Conservation (phyloP, 345 rosid genomes). For the Clarkia xantiana region DNA sequence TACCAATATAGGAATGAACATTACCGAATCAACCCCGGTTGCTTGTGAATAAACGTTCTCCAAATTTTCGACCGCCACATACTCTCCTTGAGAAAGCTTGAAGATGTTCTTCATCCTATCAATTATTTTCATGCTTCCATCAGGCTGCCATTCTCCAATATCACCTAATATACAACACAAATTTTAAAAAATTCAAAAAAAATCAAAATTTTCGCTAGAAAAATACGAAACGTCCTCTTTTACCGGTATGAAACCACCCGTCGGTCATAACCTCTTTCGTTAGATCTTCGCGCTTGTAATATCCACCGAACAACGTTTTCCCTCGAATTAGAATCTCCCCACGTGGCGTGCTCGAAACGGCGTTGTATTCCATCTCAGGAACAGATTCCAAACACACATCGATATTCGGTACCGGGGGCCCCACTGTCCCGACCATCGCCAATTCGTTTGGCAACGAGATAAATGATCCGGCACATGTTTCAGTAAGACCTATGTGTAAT, state of each 20-base stretch:
- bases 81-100: conserved; percentile 95
- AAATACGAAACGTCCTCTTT: no score
- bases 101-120: conserved; percentile 91
- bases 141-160: conserved; percentile 91
- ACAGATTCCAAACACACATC: conserved; percentile 79
- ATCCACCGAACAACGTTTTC: conserved; percentile 62
- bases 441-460: conserved; percentile 65
- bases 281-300: conserved; percentile 80
- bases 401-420: conserved; percentile 91
- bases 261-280: conserved; percentile 65
- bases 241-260: conserved; percentile 95
- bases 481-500: conserved; percentile 73
- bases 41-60: conserved; percentile 62
- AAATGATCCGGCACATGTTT: conserved; percentile 85
- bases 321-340: conserved; percentile 84
- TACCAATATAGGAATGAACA: conserved; percentile 1
- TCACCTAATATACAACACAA: conserved; percentile 35
- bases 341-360: conserved; percentile 56
- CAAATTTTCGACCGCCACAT: conserved; percentile 85
- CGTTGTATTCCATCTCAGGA: conserved; percentile 89
- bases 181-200: no score
- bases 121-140: conserved; percentile 84
- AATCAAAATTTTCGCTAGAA: no score
- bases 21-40: conserved; percentile 57
- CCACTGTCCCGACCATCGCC: conserved; percentile 73